Evolutionary conservation across 495 filamentous ascomycete genomes (phyloP).

Genomic region (Aspergillus bertholletiae): DNA sequence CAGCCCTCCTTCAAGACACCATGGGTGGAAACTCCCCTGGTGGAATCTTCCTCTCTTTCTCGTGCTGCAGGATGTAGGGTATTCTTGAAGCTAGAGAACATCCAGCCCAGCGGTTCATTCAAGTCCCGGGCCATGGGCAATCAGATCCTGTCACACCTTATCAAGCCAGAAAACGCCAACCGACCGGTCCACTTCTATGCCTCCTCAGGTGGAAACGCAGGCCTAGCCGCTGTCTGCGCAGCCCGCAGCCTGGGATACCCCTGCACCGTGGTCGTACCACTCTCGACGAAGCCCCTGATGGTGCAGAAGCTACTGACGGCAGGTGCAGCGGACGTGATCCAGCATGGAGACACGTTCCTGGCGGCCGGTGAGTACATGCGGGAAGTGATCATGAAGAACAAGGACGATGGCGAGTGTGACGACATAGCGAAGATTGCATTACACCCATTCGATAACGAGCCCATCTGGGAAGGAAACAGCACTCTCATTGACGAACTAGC

Average conservation of each 20-base stretch:
- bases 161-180: slow-evolving; percentile 34
- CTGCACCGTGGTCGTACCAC: slow-evolving; percentile 79
- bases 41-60: slow-evolving; percentile 65
- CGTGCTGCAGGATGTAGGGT: slow-evolving; percentile 71
- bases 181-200: slow-evolving; percentile 74
- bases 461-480: slow-evolving; percentile 78
- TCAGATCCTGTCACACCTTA: slow-evolving; percentile 61
- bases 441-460: slow-evolving; percentile 78
- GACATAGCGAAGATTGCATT: slow-evolving; percentile 75
- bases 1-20: slow-evolving; percentile 41
- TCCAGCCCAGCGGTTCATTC: slow-evolving; percentile 92
- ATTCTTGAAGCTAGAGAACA: slow-evolving; percentile 90
- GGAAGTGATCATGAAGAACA: slow-evolving; percentile 53
- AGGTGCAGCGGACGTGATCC: slow-evolving; percentile 68
- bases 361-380: slow-evolving; percentile 75
- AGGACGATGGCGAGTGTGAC: slow-evolving; percentile 19
- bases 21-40: slow-evolving; percentile 71
- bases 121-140: slow-evolving; percentile 88
- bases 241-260: slow-evolving; percentile 63
- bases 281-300: slow-evolving; percentile 65
- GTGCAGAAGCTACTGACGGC: slow-evolving; percentile 64
- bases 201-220: slow-evolving; percentile 86
- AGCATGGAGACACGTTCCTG: slow-evolving; percentile 66
- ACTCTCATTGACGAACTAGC: slow-evolving; percentile 73
- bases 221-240: slow-evolving; percentile 83